These are phyloP conservation scores for Aegilops umbellulata DNA, from an alignment of 176 grass and related monocot species.

Conservation along the genomic window DNA sequence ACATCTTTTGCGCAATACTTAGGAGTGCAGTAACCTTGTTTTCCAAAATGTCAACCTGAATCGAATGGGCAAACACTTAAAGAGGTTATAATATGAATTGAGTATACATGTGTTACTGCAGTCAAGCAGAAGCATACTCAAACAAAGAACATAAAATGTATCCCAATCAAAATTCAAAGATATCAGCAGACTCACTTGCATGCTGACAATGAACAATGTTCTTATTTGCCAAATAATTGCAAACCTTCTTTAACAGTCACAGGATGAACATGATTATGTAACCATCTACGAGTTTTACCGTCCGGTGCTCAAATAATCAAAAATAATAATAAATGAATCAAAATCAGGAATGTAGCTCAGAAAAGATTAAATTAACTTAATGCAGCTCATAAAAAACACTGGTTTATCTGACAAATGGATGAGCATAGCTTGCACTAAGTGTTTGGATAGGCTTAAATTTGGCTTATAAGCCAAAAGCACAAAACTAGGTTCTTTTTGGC, in stretches of 20 bases:
- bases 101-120: neutral
- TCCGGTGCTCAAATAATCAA: neutral
- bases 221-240: neutral
- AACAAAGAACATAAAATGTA: neutral
- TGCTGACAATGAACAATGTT: neutral
- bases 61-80: conserved; percentile 24
- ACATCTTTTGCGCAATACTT: conserved; percentile 86
- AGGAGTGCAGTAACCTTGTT: conserved; percentile 80
- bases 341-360: neutral
- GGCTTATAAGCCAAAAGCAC: too few relatives aligned
- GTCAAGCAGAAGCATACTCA: neutral
- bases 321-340: neutral
- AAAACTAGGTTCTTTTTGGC: too few relatives aligned
- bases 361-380: conserved; percentile 21
- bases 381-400: neutral
- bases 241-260: neutral
- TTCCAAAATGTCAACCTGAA: conserved; percentile 75
- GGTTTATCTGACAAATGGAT: conserved; percentile 6
- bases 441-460: too few relatives aligned
- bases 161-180: conserved; percentile 6
- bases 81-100: neutral
- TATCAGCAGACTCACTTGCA: conserved; percentile 13
- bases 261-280: neutral
- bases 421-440: neutral
- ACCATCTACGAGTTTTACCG: neutral